Conservation (phyloP, 148 eudicot species). For the Vaccinium corymbosum region DNA sequence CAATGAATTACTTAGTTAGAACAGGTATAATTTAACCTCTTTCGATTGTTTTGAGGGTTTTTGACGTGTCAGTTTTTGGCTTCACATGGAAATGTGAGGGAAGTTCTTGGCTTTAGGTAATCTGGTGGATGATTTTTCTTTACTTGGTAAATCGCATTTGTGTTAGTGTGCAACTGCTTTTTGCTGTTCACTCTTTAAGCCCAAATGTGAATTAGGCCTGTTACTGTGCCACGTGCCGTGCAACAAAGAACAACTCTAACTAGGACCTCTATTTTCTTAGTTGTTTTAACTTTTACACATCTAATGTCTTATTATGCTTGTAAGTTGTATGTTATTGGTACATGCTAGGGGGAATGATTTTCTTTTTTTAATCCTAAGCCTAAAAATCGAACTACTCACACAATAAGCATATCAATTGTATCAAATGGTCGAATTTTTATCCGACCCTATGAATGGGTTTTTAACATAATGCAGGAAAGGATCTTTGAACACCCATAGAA, state of each 20-base stretch:
- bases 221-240: not conserved
- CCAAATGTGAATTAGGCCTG: not conserved
- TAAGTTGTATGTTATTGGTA: too few relatives aligned
- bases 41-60: not conserved
- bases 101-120: not conserved
- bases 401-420: too few relatives aligned
- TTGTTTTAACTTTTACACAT: not conserved
- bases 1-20: not conserved
- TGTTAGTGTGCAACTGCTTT: not conserved
- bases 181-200: not conserved
- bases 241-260: constrained; percentile 1
- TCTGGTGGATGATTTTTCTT: not conserved
- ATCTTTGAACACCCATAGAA: not conserved
- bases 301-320: not conserved
- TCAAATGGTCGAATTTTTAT: too few relatives aligned
- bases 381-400: too few relatives aligned
- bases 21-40: not conserved
- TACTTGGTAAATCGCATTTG: not conserved
- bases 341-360: too few relatives aligned
- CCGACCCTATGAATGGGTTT: too few relatives aligned
- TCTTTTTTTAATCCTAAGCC: too few relatives aligned
- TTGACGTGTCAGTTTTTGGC: not conserved
- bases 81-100: not conserved
- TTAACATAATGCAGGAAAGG: not conserved
- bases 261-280: not conserved